Evolutionary conservation across 2,329 filamentous ascomycete genomes (phyloP).

Genomic region (Boeremia exigua): DNA sequence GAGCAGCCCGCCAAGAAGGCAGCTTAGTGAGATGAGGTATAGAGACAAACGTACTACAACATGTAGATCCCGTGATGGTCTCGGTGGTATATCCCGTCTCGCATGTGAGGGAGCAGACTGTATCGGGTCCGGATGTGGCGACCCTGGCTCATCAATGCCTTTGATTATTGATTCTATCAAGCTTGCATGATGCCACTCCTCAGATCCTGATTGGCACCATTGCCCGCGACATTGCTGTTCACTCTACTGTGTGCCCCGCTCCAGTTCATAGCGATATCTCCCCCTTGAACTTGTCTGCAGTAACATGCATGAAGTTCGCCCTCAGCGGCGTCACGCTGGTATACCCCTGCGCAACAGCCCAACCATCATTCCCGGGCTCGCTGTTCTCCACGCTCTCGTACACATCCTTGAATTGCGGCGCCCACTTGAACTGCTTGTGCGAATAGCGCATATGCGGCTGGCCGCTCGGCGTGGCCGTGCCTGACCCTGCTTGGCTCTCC

Average conservation of each 20-base stretch:
- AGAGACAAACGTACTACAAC: too few relatives aligned
- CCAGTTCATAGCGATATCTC: slow-evolving; percentile 35
- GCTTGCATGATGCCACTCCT: too few relatives aligned
- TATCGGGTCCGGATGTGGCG: too few relatives aligned
- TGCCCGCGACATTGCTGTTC: not conserved
- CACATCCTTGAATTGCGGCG: slow-evolving; percentile 84
- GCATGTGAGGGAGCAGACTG: too few relatives aligned
- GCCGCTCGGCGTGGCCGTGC: slow-evolving; percentile 35
- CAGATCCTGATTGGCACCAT: too few relatives aligned
- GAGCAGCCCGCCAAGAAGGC: too few relatives aligned
- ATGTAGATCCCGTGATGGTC: too few relatives aligned
- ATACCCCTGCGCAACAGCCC: slow-evolving; percentile 85
- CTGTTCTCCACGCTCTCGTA: slow-evolving; percentile 84
- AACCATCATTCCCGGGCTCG: slow-evolving; percentile 85
- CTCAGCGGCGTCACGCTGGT: slow-evolving; percentile 90
- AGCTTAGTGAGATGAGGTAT: too few relatives aligned
- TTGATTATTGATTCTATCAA: too few relatives aligned
- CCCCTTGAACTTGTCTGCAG: slow-evolving; percentile 29
- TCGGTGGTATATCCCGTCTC: too few relatives aligned
- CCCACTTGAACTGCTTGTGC: slow-evolving; percentile 95
- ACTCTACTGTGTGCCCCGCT: not conserved
- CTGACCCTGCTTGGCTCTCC: slow-evolving; percentile 33
- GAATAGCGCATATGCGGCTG: slow-evolving; percentile 59
- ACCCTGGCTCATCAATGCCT: too few relatives aligned
- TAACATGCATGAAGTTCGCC: slow-evolving; percentile 84